Evolutionary conservation across 2,329 filamentous ascomycete species (phyloP), one percentile per base, ranked within the genome.

Genomic region (Plenodomus biglobosus): DNA sequence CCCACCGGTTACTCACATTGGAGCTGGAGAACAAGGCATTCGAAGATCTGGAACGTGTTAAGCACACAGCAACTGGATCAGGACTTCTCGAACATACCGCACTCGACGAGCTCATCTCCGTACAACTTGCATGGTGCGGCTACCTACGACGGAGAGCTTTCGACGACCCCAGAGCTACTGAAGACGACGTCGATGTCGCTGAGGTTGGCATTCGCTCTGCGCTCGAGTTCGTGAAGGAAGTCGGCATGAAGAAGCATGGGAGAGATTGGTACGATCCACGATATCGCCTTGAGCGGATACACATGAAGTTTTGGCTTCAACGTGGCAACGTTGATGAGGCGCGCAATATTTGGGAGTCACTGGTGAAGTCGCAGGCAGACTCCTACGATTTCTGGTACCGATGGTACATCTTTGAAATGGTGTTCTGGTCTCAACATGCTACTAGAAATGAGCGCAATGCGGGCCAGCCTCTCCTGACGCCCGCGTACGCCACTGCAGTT

Each of bases 351-450:
- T 97, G 90, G 85, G 84, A 87, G 56, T 82, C 83, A 16, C 78
- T 97, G 22, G 80, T 82, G 18, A 76, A 82, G n/a, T 78, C 80
- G 16, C 84, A 90, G 46, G 85, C 85, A 22, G 83, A 90, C 59
- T 92, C 85, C 59, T 91, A 92, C 65, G 90, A 96, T 61, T 97
- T 97, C 69, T 99, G 94, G 94, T 80, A 92, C 46, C 85, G 86
- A 37, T 96, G 90, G 72, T 96, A 96, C 72, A 79, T 86, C 44
- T 97, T 91, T 87, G 94, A 97, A 73, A 86, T 97, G 79, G 80
- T 87, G 48, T 75, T 80, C n/a, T 85, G 83, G 80, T 77, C 78
- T 48, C 81, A 79, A 52, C 78, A 83, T 49, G 77, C 78, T 2
- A 76, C 81, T 40, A 74, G 75, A 8, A 80, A 80, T 42, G 69